Evolutionary conservation across 169 alveolate species (phyloP).

Genomic region (Eimeria falciformis): DNA sequence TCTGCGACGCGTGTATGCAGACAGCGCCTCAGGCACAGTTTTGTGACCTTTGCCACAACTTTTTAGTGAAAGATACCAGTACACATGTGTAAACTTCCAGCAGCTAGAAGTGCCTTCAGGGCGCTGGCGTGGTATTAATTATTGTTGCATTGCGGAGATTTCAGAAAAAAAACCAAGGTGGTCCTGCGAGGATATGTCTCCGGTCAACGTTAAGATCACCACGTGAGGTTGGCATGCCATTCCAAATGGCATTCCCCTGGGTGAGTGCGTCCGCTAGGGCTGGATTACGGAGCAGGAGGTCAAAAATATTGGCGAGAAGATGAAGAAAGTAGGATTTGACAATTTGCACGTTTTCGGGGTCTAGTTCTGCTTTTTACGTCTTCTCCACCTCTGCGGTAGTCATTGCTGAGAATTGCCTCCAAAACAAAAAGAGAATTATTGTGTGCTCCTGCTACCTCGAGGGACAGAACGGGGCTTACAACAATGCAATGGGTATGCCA

Average conservation of each 20-base stretch:
- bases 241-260: constrained; percentile 84
- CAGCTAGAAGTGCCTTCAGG: constrained; percentile 79
- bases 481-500: constrained; percentile 85
- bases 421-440: constrained; percentile 82
- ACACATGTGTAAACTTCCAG: constrained; percentile 70
- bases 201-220: constrained; percentile 83
- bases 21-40: constrained; percentile 88
- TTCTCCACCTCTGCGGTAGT: constrained; percentile 84
- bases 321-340: constrained; percentile 84
- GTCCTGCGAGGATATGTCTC: constrained; percentile 85
- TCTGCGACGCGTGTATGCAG: constrained; percentile 11
- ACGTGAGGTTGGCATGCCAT: constrained; percentile 81
- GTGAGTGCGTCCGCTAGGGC: constrained; percentile 75
- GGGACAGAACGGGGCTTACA: constrained; percentile 85
- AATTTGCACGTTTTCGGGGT: constrained; percentile 81
- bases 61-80: constrained; percentile 82
- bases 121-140: constrained; percentile 88
- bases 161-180: constrained; percentile 85
- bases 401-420: constrained; percentile 83
- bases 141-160: constrained; percentile 87
- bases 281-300: constrained; percentile 79
- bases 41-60: constrained; percentile 86
- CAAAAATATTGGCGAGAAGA: constrained; percentile 82
- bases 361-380: constrained; percentile 85
- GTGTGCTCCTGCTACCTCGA: constrained; percentile 85